Evolutionary conservation across 306 rosid genomes (phyloP).

Genomic region (Fragaria ananassa): DNA sequence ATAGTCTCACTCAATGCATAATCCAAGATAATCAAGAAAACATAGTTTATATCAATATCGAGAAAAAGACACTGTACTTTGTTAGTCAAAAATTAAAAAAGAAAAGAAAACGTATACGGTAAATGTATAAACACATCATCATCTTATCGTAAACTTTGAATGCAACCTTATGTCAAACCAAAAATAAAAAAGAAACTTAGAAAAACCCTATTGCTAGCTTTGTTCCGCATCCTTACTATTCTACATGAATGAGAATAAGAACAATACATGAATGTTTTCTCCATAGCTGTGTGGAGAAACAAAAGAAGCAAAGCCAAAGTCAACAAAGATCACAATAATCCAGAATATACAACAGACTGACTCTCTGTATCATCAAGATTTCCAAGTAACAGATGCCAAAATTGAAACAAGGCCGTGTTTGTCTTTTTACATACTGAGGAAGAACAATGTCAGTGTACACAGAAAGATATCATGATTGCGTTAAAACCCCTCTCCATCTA

Average conservation of each 20-base stretch:
- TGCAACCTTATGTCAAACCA: not conserved
- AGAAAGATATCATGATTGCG: constrained; percentile 28
- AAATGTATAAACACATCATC: not conserved
- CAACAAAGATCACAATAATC: not conserved
- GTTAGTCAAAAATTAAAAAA: not conserved
- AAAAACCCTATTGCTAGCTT: not conserved
- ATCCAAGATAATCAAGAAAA: not conserved
- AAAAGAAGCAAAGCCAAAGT: not conserved
- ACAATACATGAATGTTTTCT: not conserved
- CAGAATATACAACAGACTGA: not conserved
- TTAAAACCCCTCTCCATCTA: constrained; percentile 24
- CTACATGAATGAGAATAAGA: not conserved
- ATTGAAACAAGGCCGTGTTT: constrained; percentile 1
- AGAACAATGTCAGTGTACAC: not conserved
- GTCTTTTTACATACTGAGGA: constrained; percentile 5
- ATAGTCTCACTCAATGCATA: not conserved
- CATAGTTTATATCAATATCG: not conserved
- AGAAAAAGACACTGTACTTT: not conserved
- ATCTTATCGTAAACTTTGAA: not conserved
- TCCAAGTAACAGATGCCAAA: not conserved
- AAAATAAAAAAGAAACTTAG: not conserved
- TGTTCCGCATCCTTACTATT: not conserved
- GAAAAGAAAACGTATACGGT: not conserved
- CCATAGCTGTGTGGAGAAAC: not conserved
- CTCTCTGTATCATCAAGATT: not conserved